Conservation (phyloP, 1,284 basidiomycete genomes). For the Schizopora paradoxa region DNA sequence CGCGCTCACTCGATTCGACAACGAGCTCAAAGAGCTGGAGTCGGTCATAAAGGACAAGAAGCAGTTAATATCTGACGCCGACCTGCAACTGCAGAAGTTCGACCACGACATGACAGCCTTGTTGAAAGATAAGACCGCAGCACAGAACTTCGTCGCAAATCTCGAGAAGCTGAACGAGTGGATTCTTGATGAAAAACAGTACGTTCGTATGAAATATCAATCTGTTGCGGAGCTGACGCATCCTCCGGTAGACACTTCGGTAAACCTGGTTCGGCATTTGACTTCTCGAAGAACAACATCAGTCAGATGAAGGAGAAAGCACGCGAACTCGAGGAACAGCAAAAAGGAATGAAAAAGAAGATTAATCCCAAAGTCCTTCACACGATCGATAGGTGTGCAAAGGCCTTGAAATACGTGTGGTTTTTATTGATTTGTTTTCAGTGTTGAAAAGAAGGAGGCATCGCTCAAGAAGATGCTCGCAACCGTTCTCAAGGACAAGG, state of each 20-base stretch:
- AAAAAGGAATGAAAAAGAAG: slow-evolving; percentile 90
- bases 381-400: slow-evolving; percentile 86
- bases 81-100: slow-evolving; percentile 60
- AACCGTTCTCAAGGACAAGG: slow-evolving; percentile 90
- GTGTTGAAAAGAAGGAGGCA: slow-evolving; percentile 92
- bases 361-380: slow-evolving; percentile 94
- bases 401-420: background rate
- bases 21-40: slow-evolving; percentile 82
- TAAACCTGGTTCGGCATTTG: slow-evolving; percentile 75
- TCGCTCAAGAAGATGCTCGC: slow-evolving; percentile 84
- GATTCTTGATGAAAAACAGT: slow-evolving; percentile 87
- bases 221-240: slow-evolving; percentile 4
- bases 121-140: slow-evolving; percentile 48
- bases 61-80: slow-evolving; percentile 65
- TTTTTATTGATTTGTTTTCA: slow-evolving; percentile 33
- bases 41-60: slow-evolving; percentile 79
- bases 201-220: slow-evolving; percentile 29
- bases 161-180: slow-evolving; percentile 85
- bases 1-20: slow-evolving; percentile 82
- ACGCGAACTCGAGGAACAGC: slow-evolving; percentile 73
- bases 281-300: slow-evolving; percentile 77
- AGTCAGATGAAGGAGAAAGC: slow-evolving; percentile 60
- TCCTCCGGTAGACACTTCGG: slow-evolving; percentile 73
- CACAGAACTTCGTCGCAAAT: slow-evolving; percentile 39
- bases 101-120: slow-evolving; percentile 48